Evolutionary conservation across 106 monocot genomes (phyloP), one percentile per base, ranked within the genome.

Genomic region (Dendrobium nobile): DNA sequence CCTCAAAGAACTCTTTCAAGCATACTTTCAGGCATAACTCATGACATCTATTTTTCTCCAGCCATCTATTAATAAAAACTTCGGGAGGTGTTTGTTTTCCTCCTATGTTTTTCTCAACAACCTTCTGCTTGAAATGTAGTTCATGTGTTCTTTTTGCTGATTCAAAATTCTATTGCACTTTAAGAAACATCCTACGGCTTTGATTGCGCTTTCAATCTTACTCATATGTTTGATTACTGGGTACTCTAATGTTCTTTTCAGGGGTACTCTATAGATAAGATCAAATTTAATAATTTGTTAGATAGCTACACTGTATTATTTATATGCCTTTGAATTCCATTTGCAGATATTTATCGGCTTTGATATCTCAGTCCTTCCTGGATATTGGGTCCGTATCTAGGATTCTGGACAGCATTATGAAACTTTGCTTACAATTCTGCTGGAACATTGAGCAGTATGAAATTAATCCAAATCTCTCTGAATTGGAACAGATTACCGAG

Each of bases 311-410:
- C 44, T 47, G n/a, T 9, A 44, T 47, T 47, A 20, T 76, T 48
- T 48, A 76, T 24, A 26, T 48, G 45, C 24, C 47, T 24, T 67
- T 18, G 72, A n/a, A 22, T 31, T 77, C 37, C 48, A 61, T 40
- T 45, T 87, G 73, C 93, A 99, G 99, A 80, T 95, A 99, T 56
- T 87, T 99, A 78, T 80, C 85, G 78, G 95, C 95, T 73, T 86
- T 99, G 82, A 95, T 99, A 74, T 99, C 99, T 37, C 99, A 99
- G 75, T 93, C 95, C 8, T 99, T 99, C 73, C 82, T 99, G 64
- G 99, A 99, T 87, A 99, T 99, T 85, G 99, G 99, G n/a, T 99
- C 99, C 54, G 89, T 99, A 41, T 99, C 99, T 78, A 91, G 99
- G 79, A 99, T 99, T 83, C 74, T 99, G 26, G 92, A 99, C 83